phyloP scores from a whole-genome alignment of 768 basidiomycete species.

The Tubosaeta sp. region DNA sequence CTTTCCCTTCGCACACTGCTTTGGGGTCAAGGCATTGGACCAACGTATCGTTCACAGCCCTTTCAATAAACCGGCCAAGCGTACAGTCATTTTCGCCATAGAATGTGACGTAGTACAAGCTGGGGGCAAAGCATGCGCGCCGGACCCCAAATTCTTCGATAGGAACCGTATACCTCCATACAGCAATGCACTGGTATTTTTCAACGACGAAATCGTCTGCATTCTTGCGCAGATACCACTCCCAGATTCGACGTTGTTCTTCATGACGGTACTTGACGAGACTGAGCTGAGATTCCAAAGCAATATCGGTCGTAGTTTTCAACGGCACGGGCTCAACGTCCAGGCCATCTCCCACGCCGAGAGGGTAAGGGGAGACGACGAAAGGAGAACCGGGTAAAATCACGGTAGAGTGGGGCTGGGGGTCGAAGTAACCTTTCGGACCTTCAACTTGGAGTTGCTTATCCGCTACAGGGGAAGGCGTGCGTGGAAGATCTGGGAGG shows the following conservation, averaged over 20 bases:
- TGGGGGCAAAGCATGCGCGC: conserved; percentile 75
- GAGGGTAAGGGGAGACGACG: conserved; percentile 30
- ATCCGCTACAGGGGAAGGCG: conserved; percentile 35
- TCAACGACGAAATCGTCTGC: conserved; percentile 83
- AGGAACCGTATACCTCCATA: conserved; percentile 79
- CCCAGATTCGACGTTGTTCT: conserved; percentile 88
- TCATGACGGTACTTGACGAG: conserved; percentile 76
- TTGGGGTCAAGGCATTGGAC: conserved; percentile 68
- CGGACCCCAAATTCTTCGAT: conserved; percentile 61
- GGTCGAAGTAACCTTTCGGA: conserved; percentile 42
- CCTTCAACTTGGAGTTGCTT: conserved; percentile 28
- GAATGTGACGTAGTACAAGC: conserved; percentile 71
- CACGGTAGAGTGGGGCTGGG: conserved; percentile 28
- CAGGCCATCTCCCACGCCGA: conserved; percentile 25
- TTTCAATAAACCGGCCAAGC: conserved; percentile 90
- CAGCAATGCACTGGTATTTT: conserved; percentile 85
- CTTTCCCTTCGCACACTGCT: conserved; percentile 77
- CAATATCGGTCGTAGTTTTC: conserved; percentile 67
- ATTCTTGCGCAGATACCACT: conserved; percentile 91
- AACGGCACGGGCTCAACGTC: conserved; percentile 40
- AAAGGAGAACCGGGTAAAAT: conserved; percentile 29
- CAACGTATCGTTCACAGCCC: conserved; percentile 62
- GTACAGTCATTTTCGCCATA: conserved; percentile 93
- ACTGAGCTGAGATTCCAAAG: conserved; percentile 66
- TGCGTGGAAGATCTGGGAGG: conserved; percentile 34